Base-by-base conservation (phyloP, 331 rosid species). In the Malus hybrid region DNA sequence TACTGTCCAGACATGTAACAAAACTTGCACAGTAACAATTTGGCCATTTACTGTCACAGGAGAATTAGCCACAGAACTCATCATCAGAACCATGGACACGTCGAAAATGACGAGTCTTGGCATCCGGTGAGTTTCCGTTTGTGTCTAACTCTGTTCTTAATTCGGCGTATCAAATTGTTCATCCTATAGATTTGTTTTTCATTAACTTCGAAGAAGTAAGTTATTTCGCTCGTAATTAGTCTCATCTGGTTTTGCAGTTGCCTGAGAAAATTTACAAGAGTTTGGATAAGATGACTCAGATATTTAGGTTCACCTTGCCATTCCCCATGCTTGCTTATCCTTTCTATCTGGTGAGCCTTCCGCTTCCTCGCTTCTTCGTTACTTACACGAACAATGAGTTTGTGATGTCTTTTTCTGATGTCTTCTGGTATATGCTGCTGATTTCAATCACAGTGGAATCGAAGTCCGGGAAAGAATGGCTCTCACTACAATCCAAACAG, bases 241-340 rank as follows among this genome's bases (percentile, higher is more conserved):
- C 32, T 76, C 15, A 39, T 56, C 34, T 73, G 78, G 30, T 72
- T 50, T 70, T 80, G 77, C 79, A 85, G 89, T 74, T 85, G 60
- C 46, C 86, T 22, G 85, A 82, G 81, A 85, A 82, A 66, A 44
- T 71, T 26, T 85, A 10, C 74, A 80, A 52, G 62, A 66, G 48
- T 34, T 42, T 85, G 77, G 87, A 82, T 78, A 80, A 57, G 66
- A 68, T 26, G 24, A 85, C 89, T 44, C 75, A 22, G 71, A 39
- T 69, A 22, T 63, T 80, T 65, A 82, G 89, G 75, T 85, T 85
- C 81, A 72, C 83, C 70, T 72, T 85, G 77, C 89, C 89, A 24
- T 82, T 85, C 60, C 89, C 89, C 19, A 79, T 85, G 89, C 89
- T 85, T 71, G 89, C 89, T 65, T 85, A 85, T 36, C 89, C 89